Conservation (phyloP, 2,329 filamentous ascomycete genomes). For the Chaetomium sp. region DNA sequence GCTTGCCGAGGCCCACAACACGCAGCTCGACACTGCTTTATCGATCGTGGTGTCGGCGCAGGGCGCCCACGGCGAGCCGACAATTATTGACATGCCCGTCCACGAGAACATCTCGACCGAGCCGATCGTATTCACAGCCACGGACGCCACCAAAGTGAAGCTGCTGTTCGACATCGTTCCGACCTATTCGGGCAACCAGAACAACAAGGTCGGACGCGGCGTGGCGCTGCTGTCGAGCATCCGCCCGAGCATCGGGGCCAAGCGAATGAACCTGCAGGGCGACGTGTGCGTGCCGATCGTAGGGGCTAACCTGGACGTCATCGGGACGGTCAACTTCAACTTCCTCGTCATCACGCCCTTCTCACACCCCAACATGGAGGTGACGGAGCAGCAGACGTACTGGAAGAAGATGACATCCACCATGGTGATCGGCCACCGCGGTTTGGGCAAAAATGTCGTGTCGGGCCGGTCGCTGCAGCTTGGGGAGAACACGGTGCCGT, state of each 20-base stretch:
- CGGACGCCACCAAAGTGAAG: conserved; percentile 73
- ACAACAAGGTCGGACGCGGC: conserved; percentile 81
- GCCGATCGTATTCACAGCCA: conserved; percentile 81
- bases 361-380: conserved; percentile 84
- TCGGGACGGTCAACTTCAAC: conserved; percentile 94
- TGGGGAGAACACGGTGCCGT: conserved; percentile 91
- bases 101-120: conserved; percentile 92
- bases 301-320: conserved; percentile 77
- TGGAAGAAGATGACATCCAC: conserved; percentile 90
- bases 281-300: conserved; percentile 90
- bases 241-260: conserved; percentile 72
- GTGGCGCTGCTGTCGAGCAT: conserved; percentile 84
- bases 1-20: conserved; percentile 79
- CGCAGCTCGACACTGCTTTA: conserved; percentile 87
- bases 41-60: conserved; percentile 85
- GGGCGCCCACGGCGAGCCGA: conserved; percentile 79
- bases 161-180: conserved; percentile 91
- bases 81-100: conserved; percentile 84
- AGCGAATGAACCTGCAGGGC: conserved; percentile 86
- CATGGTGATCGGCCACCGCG: conserved; percentile 68
- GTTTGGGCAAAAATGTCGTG: conserved; percentile 83
- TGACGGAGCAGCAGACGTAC: conserved; percentile 86
- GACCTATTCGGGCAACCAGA: conserved; percentile 85
- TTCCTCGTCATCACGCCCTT: conserved; percentile 94
- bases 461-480: conserved; percentile 83